Conservation (phyloP, 108 stramenopile genomes). For the Pseudonitzschia multiseries region DNA sequence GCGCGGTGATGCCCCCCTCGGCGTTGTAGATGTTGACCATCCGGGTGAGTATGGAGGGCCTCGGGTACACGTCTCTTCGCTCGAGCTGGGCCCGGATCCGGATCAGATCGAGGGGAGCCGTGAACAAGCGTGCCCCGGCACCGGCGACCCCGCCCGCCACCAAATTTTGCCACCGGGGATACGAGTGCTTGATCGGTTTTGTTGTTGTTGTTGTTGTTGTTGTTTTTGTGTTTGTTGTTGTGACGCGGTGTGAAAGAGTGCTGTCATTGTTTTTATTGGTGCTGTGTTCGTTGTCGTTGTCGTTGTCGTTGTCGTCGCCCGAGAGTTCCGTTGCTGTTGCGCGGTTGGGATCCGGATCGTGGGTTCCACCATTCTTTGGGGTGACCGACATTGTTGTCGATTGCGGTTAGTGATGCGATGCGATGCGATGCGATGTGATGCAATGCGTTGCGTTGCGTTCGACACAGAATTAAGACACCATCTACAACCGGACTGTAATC, state of each 20-base stretch:
- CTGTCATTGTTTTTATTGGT: too few species aligned
- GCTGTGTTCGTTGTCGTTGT: not conserved
- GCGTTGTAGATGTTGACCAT: slow-evolving; percentile 50
- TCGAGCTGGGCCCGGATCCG: slow-evolving; percentile 87
- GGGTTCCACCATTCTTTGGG: not conserved
- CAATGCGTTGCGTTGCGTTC: too few species aligned
- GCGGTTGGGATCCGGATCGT: not conserved
- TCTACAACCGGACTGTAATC: too few species aligned
- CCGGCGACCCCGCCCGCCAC: slow-evolving; percentile 50
- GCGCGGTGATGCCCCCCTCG: slow-evolving; percentile 76
- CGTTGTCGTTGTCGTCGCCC: not conserved
- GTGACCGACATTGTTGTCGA: not conserved
- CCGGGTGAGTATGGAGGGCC: slow-evolving; percentile 20
- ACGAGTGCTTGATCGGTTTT: not conserved
- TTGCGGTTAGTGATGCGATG: not conserved
- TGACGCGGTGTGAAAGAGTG: not conserved
- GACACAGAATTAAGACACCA: too few species aligned
- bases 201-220: too few species aligned
- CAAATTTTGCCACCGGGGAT: slow-evolving; percentile 47
- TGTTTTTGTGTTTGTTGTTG: not conserved
- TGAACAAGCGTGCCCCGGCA: slow-evolving; percentile 55
- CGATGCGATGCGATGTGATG: too few species aligned
- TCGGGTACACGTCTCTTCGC: slow-evolving; percentile 29
- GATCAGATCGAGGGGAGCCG: slow-evolving; percentile 89
- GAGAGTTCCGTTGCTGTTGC: not conserved